Base-by-base conservation (phyloP, 2,329 filamentous ascomycete species). In the Trichoderma koningii region DNA sequence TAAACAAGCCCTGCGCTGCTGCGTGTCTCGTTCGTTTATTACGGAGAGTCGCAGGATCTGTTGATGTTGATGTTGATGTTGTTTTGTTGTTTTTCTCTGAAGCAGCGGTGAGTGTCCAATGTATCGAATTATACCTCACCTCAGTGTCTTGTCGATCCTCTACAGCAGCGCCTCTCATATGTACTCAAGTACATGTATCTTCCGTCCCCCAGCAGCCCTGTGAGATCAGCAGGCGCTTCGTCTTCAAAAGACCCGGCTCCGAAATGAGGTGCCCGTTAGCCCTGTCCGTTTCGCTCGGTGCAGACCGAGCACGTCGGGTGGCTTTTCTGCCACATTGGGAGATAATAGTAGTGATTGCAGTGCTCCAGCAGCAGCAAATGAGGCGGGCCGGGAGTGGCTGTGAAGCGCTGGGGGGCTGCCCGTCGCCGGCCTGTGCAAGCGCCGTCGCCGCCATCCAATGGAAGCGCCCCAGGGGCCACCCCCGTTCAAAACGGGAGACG, bases 401-500 rank as follows among this genome's bases (percentile, higher is more conserved):
- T 45, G 50, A 55, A 21, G 19, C 30, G 19, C 21, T 44, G 15
- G 38, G 21, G 21, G 21, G 34, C 34, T 38, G 34, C 28, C 19
- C 23, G 38, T 47, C 17, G 28, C 23, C 44, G 9, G 55, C 55
- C 28, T 19, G 19, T 15, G 41, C 57, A 62, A 45, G 57, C 57
- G 59, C 59, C 59, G 26, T 50, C 59, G 23, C n/a, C 53, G 52
- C 23, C 47, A 23, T 61, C 42, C 38, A 51, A 26, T 30, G 5
- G 23, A 30, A 51, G 26, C 17, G n/a, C 10, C 19, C 44, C n/a
- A 45, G 19, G 19, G 41, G 50, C 23, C 41, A 7, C 41, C 50
- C 59, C 60, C 60, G 60, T 63, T 53, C 48, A 63, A 53, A 63
- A 63, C 60, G 60, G 59, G 47, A 53, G 59, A 19, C 50, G 19